Percentiles rank a stretch among this genome's conserved stretches.
Evolutionary conservation across 2,329 filamentous ascomycete genomes (phyloP).

Genomic region (Exophiala sp.): DNA sequence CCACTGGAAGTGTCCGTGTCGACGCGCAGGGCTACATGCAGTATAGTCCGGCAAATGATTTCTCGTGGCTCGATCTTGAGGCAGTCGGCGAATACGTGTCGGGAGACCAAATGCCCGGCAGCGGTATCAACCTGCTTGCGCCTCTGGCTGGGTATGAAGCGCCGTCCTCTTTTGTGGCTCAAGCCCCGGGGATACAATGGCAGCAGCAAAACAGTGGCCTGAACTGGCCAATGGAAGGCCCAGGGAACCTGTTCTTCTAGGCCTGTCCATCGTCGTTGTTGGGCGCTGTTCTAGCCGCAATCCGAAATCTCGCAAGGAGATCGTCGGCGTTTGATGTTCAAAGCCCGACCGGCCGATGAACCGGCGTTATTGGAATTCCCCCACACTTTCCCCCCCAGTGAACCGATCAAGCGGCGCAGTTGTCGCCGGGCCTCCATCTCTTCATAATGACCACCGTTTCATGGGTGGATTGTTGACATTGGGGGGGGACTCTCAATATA

Average conservation of each 20-base stretch:
- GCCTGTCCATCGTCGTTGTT: no score
- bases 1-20: constrained; percentile 25
- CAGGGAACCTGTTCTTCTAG: constrained; percentile 31
- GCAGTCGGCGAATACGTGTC: constrained; percentile 55
- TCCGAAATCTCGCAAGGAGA: background rate
- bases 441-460: no score
- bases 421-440: background rate
- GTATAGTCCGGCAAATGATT: constrained; percentile 49
- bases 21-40: constrained; percentile 34
- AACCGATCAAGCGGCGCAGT: background rate
- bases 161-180: constrained; percentile 17
- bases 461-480: no score
- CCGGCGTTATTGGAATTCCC: background rate
- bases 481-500: no score
- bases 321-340: background rate
- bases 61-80: constrained; percentile 57
- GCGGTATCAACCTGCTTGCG: constrained; percentile 16
- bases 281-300: constrained; percentile 11
- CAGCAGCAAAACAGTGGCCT: constrained; percentile 30
- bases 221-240: constrained; percentile 38
- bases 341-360: background rate
- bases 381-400: background rate
- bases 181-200: constrained; percentile 30
- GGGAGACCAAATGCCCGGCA: constrained; percentile 35
- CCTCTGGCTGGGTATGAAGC: constrained; percentile 22